Conservation (phyloP, 805 yeast genomes). For the Candida corydali region DNA sequence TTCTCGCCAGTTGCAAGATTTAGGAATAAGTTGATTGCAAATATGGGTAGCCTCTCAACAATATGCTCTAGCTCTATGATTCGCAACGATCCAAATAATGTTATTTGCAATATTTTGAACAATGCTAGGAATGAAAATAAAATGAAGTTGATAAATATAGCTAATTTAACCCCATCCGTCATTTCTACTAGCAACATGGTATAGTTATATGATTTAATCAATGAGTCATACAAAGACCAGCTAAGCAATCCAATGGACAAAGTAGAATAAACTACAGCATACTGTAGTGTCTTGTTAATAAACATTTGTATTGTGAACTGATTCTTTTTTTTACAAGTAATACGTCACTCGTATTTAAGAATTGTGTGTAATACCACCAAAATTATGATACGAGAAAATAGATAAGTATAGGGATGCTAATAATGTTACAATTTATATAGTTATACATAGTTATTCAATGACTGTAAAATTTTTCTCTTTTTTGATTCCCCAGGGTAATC, state of each 20-base stretch:
- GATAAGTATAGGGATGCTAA: no score
- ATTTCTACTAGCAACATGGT: constrained; percentile 22
- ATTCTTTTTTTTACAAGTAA: background rate
- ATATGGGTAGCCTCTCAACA: constrained; percentile 32
- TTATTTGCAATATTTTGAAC: constrained; percentile 42
- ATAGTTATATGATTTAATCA: constrained; percentile 17
- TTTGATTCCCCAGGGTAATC: background rate
- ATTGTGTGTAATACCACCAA: no score
- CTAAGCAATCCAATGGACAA: constrained; percentile 14
- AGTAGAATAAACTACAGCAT: constrained; percentile 11
- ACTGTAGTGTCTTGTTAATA: constrained; percentile 8
- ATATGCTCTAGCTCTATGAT: constrained; percentile 70
- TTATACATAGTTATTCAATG: constrained; percentile 3
- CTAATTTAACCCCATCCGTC: constrained; percentile 28
- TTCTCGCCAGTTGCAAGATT: constrained; percentile 63
- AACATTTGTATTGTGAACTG: constrained; percentile 4
- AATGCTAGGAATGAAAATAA: constrained; percentile 17
- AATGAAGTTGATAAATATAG: constrained; percentile 24
- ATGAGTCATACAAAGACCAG: constrained; percentile 19
- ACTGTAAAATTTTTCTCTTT: constrained; percentile 7
- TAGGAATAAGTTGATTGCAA: constrained; percentile 49
- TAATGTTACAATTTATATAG: background rate
- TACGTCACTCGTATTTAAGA: constrained; percentile 5
- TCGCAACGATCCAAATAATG: constrained; percentile 73
- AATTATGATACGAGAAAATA: background rate